A percentile compares a stretch with the other conserved stretches of the same genome.
Conservation (phyloP, 768 basidiomycete genomes). For the Russula lepida region DNA sequence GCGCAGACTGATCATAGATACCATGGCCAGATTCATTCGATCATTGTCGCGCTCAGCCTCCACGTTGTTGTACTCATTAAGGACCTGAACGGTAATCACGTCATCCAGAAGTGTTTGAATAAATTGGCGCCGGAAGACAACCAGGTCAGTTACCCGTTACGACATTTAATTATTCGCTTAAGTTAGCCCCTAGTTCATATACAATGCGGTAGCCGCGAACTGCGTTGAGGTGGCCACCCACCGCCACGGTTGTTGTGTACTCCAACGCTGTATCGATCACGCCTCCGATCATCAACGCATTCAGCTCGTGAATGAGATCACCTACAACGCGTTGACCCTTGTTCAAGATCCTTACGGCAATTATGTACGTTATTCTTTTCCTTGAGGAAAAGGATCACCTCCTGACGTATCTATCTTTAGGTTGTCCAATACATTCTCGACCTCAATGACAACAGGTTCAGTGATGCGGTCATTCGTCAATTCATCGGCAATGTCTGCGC, state of each 20-base stretch:
- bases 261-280: constrained; percentile 97
- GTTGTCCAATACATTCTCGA: constrained; percentile 98
- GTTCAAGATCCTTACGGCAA: constrained; percentile 97
- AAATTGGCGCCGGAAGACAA: constrained; percentile 98
- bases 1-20: constrained; percentile 73
- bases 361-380: constrained; percentile 46
- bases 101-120: constrained; percentile 99
- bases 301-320: constrained; percentile 98
- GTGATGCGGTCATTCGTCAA: constrained; percentile 94
- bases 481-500: constrained; percentile 97
- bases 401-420: constrained; percentile 30
- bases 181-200: constrained; percentile 67
- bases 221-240: constrained; percentile 98
- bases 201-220: constrained; percentile 97
- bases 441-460: constrained; percentile 96
- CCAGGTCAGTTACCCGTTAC: constrained; percentile 46
- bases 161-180: not conserved
- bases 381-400: not conserved
- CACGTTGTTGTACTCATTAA: constrained; percentile 99
- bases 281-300: constrained; percentile 92
- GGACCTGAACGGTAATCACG: constrained; percentile 94
- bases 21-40: constrained; percentile 88
- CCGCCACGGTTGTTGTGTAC: constrained; percentile 95
- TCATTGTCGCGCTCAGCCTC: constrained; percentile 92
- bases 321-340: constrained; percentile 92